Conservation (phyloP, 257 asterid species). For the Leonotis leonurus region DNA sequence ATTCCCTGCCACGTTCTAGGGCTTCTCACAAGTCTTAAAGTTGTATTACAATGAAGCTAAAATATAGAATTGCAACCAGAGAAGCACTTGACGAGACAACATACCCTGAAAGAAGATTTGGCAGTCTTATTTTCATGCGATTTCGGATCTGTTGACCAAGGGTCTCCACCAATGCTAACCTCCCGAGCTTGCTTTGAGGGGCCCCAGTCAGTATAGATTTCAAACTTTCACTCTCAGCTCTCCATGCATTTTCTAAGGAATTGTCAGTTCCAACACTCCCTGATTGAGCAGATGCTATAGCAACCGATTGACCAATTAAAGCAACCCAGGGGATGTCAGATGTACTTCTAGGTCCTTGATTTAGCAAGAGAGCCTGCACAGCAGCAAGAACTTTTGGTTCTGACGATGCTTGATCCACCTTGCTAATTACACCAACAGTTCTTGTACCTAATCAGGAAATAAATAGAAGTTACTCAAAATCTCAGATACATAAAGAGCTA, state of each 20-base stretch:
- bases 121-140: conserved; percentile 89
- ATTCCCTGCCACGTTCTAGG: too few relatives aligned
- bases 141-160: conserved; percentile 83
- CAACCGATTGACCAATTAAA: conserved; percentile 92
- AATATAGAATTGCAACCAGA: background rate
- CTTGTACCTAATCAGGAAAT: conserved; percentile 55
- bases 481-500: background rate
- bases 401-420: conserved; percentile 85
- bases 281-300: conserved; percentile 88
- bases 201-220: conserved; percentile 82
- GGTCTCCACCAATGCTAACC: conserved; percentile 93
- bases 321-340: conserved; percentile 98
- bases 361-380: conserved; percentile 83
- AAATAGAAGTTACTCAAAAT: background rate
- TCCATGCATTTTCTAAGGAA: conserved; percentile 94
- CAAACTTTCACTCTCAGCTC: conserved; percentile 85
- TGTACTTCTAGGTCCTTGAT: conserved; percentile 94
- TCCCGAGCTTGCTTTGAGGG: conserved; percentile 91
- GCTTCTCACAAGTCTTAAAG: background rate
- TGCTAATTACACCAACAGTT: conserved; percentile 91
- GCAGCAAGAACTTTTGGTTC: conserved; percentile 89
- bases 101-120: conserved; percentile 89
- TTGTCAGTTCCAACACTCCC: conserved; percentile 72
- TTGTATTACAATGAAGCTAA: background rate
- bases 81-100: conserved; percentile 12